Percentiles rank a stretch among this genome's conserved stretches.
Conservation (phyloP, 345 rosid genomes). For the Salix exigua region DNA sequence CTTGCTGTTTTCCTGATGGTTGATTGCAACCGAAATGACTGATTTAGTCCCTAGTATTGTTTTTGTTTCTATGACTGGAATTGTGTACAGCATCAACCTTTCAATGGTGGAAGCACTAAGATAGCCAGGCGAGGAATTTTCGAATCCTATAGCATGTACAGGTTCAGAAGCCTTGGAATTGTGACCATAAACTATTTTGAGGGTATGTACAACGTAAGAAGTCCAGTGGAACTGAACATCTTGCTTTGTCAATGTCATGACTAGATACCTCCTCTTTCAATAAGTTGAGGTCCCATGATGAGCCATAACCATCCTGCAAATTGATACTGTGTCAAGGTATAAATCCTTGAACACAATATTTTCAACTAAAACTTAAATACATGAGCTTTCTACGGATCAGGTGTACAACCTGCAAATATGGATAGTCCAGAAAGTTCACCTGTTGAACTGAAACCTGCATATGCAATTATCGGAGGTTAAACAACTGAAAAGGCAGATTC, state of each 20-base stretch:
- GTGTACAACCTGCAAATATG: constrained; percentile 55
- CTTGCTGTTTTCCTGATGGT: too few relatives aligned
- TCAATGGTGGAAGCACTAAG: background rate
- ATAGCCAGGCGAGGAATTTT: background rate
- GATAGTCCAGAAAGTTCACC: constrained; percentile 62
- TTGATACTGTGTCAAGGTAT: constrained; percentile 7
- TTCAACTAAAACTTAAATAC: background rate
- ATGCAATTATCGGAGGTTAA: background rate
- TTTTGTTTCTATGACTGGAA: too few relatives aligned
- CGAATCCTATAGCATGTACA: background rate
- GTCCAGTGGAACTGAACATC: constrained; percentile 12
- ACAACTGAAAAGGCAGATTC: background rate
- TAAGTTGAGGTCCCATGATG: constrained; percentile 55
- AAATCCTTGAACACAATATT: background rate
- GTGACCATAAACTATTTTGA: background rate
- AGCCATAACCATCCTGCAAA: constrained; percentile 76
- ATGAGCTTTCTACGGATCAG: background rate
- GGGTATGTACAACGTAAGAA: background rate
- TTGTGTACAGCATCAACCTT: background rate
- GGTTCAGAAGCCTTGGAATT: too few relatives aligned
- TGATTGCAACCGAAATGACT: too few relatives aligned
- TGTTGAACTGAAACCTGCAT: constrained; percentile 56
- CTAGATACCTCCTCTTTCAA: constrained; percentile 55
- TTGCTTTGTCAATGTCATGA: constrained; percentile 51
- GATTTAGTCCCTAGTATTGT: too few relatives aligned